Evolutionary conservation across 2,329 filamentous ascomycete genomes (phyloP).

Genomic region (Setomelanomma holmii): DNA sequence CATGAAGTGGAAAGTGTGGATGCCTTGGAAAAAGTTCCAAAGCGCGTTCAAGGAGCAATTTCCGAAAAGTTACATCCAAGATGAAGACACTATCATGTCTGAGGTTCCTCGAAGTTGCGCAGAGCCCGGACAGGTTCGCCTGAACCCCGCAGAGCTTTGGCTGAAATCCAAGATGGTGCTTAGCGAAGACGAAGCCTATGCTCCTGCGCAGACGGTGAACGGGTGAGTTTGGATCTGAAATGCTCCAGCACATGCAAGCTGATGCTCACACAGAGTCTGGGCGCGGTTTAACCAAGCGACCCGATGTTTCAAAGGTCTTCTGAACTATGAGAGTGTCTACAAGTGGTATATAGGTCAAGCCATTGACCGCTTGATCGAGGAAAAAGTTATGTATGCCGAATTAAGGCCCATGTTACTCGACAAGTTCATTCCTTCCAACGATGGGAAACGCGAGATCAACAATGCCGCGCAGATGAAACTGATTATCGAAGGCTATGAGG

Average conservation of each 20-base stretch:
- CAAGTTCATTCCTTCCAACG: conserved; percentile 67
- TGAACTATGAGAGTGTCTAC: conserved; percentile 71
- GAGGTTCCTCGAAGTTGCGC: conserved; percentile 20
- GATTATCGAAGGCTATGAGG: conserved; percentile 56
- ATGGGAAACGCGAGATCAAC: conserved; percentile 60
- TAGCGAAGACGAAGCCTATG: conserved; percentile 65
- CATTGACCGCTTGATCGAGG: conserved; percentile 67
- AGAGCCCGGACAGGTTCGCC: conserved; percentile 14
- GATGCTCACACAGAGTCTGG: conserved; percentile 51
- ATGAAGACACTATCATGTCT: conserved; percentile 5
- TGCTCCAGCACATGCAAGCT: too few relatives aligned
- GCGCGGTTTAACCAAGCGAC: conserved; percentile 73
- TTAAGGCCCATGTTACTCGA: conserved; percentile 73
- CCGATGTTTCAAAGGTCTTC: conserved; percentile 74
- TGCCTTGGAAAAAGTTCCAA: conserved; percentile 57
- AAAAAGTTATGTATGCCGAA: conserved; percentile 75
- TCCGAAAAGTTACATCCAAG: conserved; percentile 14
- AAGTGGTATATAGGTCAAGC: conserved; percentile 65
- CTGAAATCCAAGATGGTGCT: conserved; percentile 69
- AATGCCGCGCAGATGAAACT: conserved; percentile 65
- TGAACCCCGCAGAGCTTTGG: conserved; percentile 57
- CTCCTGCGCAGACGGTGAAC: conserved; percentile 54
- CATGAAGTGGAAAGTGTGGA: conserved; percentile 41
- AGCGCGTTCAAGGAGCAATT: conserved; percentile 47
- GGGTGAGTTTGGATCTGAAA: conserved; percentile 56